phyloP scores from a whole-genome alignment of 2,329 filamentous ascomycete species.

The Purpureocillium lavendulum region DNA sequence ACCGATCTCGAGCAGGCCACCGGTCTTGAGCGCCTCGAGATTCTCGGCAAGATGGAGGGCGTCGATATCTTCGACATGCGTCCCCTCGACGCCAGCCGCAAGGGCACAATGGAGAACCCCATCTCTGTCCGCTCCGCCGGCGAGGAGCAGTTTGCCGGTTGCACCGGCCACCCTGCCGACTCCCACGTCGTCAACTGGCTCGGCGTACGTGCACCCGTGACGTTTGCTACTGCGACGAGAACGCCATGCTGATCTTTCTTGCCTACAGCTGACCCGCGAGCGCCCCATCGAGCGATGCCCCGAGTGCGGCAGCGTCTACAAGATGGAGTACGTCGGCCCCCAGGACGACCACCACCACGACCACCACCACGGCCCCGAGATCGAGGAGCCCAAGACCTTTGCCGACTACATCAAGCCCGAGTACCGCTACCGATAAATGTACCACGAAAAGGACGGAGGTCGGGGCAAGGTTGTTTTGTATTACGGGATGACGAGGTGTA shows the following conservation, averaged over 20 bases:
- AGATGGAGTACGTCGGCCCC: conserved; percentile 94
- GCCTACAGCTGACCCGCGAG: conserved; percentile 65
- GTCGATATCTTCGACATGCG: conserved; percentile 98
- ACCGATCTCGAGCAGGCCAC: conserved; percentile 94
- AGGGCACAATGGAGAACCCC: conserved; percentile 85
- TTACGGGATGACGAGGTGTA: conserved; percentile 15
- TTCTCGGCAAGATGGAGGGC: conserved; percentile 98
- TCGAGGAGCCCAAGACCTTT: conserved; percentile 89
- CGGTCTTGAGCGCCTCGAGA: conserved; percentile 96
- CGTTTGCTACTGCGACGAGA: neutral
- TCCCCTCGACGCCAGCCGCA: conserved; percentile 83
- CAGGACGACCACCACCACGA: conserved; percentile 62
- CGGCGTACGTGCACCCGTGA: conserved; percentile 52
- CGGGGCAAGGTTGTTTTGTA: conserved; percentile 10
- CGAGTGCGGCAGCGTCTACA: conserved; percentile 93
- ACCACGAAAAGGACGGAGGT: conserved; percentile 5
- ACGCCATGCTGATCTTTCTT: conserved; percentile 1
- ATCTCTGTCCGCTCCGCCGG: conserved; percentile 86
- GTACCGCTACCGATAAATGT: conserved; percentile 63
- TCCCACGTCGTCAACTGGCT: conserved; percentile 89
- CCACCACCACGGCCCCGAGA: conserved; percentile 51
- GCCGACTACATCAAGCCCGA: conserved; percentile 93
- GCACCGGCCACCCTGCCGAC: conserved; percentile 89
- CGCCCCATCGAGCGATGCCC: conserved; percentile 91
- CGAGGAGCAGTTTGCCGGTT: conserved; percentile 93